Evolutionary conservation across 441 rosid genomes (phyloP).

Genomic region (Capsella rubella): DNA sequence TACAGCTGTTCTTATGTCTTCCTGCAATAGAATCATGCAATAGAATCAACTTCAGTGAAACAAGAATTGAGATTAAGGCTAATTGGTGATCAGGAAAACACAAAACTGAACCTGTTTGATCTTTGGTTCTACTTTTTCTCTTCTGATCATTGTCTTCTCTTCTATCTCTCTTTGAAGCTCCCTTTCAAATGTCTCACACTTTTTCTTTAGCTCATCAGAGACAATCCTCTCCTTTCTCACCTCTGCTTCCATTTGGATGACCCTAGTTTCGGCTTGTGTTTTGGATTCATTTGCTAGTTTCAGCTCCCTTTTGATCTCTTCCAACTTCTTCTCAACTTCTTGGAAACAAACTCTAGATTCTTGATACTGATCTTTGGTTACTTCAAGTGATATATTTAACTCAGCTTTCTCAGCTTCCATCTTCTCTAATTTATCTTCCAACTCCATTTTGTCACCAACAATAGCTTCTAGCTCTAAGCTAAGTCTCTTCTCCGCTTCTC

Average conservation of each 20-base stretch:
- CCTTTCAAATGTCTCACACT: constrained; percentile 65
- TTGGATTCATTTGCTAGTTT: constrained; percentile 54
- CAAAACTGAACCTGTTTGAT: constrained; percentile 66
- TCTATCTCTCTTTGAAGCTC: constrained; percentile 36
- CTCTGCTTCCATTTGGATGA: constrained; percentile 57
- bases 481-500: constrained; percentile 24
- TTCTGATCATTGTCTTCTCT: constrained; percentile 57
- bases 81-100: neutral
- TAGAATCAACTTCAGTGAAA: constrained; percentile 10
- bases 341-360: constrained; percentile 59
- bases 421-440: constrained; percentile 48
- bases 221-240: constrained; percentile 58
- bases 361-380: constrained; percentile 52
- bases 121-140: constrained; percentile 56
- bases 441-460: constrained; percentile 23
- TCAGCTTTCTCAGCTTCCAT: constrained; percentile 58
- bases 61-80: neutral
- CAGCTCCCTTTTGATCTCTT: constrained; percentile 47
- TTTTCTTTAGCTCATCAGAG: constrained; percentile 52
- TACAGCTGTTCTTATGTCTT: constrained; percentile 74
- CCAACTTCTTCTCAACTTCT: constrained; percentile 54
- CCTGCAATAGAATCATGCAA: constrained; percentile 55
- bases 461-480: constrained; percentile 30
- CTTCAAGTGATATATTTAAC: constrained; percentile 54
- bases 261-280: constrained; percentile 56